phyloP scores from a whole-genome alignment of 495 filamentous ascomycete genomes.

The Parathielavia hyrcaniae region DNA sequence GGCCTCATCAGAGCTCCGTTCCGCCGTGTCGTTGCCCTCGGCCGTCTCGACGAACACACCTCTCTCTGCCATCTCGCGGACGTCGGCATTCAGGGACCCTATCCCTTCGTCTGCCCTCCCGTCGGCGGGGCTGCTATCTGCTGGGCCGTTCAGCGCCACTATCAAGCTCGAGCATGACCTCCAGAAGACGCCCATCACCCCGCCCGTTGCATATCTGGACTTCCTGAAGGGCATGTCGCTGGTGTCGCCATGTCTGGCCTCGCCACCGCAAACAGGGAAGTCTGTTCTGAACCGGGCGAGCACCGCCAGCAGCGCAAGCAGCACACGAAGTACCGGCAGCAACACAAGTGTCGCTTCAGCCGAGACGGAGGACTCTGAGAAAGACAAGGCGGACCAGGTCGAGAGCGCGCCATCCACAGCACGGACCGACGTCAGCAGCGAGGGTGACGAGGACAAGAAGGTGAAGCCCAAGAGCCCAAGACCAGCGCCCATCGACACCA shows the following conservation, averaged over 20 bases:
- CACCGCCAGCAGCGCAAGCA: slow-evolving; percentile 29
- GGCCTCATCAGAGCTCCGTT: slow-evolving; percentile 41
- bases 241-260: slow-evolving; percentile 51
- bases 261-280: slow-evolving; percentile 42
- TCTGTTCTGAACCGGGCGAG: slow-evolving; percentile 34
- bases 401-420: slow-evolving; percentile 52
- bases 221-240: slow-evolving; percentile 71
- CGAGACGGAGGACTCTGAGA: slow-evolving; percentile 33
- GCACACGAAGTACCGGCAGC: slow-evolving; percentile 26
- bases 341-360: slow-evolving; percentile 31
- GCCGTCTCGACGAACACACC: slow-evolving; percentile 30
- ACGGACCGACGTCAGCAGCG: slow-evolving; percentile 51
- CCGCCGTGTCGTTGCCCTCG: slow-evolving; percentile 41
- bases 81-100: slow-evolving; percentile 32
- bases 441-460: slow-evolving; percentile 36
- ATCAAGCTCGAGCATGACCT: slow-evolving; percentile 34
- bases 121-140: slow-evolving; percentile 34
- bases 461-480: slow-evolving; percentile 21
- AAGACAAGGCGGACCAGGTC: slow-evolving; percentile 30
- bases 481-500: slow-evolving; percentile 30
- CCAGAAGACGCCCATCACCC: slow-evolving; percentile 78
- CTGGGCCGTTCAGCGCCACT: slow-evolving; percentile 30
- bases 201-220: slow-evolving; percentile 82
- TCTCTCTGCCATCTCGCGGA: slow-evolving; percentile 31
- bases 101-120: slow-evolving; percentile 29